Percentiles rank a stretch among this genome's conserved stretches.
Conservation (phyloP, 805 yeast genomes). For the Suhomyces vadensis region DNA sequence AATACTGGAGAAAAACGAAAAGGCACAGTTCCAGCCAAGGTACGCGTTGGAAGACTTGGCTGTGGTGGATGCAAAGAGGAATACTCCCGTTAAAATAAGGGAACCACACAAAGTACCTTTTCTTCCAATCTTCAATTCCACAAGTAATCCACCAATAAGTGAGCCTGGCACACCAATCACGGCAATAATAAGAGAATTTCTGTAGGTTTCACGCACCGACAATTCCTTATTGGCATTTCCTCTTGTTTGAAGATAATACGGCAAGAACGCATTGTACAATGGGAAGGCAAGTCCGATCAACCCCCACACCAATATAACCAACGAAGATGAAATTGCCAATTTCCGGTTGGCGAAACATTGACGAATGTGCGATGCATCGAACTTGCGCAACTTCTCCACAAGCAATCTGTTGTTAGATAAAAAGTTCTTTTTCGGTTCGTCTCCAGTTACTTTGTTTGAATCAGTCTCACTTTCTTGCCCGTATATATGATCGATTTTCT, state of each 20-base stretch:
- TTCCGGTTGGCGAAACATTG: slow-evolving; percentile 48
- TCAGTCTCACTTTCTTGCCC: slow-evolving; percentile 6
- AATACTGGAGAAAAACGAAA: slow-evolving; percentile 50
- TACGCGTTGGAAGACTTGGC: slow-evolving; percentile 51
- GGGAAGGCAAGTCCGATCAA: slow-evolving; percentile 61
- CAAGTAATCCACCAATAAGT: slow-evolving; percentile 32
- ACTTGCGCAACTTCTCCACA: slow-evolving; percentile 28
- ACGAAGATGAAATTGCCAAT: slow-evolving; percentile 45
- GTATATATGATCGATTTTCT: slow-evolving; percentile 39
- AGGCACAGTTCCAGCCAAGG: slow-evolving; percentile 50
- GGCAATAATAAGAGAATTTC: slow-evolving; percentile 33
- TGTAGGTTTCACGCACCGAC: slow-evolving; percentile 32
- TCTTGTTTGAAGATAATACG: slow-evolving; percentile 50
- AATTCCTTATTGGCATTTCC: slow-evolving; percentile 26
- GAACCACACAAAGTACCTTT: slow-evolving; percentile 58
- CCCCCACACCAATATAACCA: slow-evolving; percentile 52
- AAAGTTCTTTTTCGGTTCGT: slow-evolving; percentile 9
- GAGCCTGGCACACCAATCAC: slow-evolving; percentile 37
- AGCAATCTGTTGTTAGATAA: slow-evolving; percentile 19
- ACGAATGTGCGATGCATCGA: slow-evolving; percentile 39
- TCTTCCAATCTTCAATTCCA: slow-evolving; percentile 48
- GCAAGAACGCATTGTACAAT: slow-evolving; percentile 54
- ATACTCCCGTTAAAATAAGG: slow-evolving; percentile 53
- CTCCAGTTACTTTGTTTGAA: slow-evolving; percentile 8
- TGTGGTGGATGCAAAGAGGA: slow-evolving; percentile 63